phyloP scores from a whole-genome alignment of 768 basidiomycete species.

The Boletus tomentosulus region DNA sequence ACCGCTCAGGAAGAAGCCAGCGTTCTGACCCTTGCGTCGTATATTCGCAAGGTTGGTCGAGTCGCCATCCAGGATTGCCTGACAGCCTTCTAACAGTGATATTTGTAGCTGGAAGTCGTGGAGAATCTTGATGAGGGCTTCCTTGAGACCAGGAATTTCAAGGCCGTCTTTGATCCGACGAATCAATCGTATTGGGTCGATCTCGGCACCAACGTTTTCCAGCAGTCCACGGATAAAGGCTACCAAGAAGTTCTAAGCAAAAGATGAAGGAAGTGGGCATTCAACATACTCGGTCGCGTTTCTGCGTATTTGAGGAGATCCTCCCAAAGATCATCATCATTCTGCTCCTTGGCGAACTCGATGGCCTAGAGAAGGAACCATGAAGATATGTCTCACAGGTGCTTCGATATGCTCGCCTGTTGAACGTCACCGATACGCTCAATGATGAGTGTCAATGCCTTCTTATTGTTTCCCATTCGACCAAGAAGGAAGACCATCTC shows the following conservation, averaged over 20 bases:
- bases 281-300: slow-evolving; percentile 71
- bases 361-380: slow-evolving; percentile 59
- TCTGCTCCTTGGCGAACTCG: slow-evolving; percentile 96
- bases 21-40: slow-evolving; percentile 72
- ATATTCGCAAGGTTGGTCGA: slow-evolving; percentile 63
- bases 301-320: slow-evolving; percentile 93
- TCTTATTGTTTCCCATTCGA: slow-evolving; percentile 96
- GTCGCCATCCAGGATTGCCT: slow-evolving; percentile 81
- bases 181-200: slow-evolving; percentile 91
- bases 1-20: slow-evolving; percentile 78
- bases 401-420: slow-evolving; percentile 45
- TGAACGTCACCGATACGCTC: slow-evolving; percentile 92
- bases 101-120: slow-evolving; percentile 96
- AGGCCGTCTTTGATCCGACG: slow-evolving; percentile 93
- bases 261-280: background rate
- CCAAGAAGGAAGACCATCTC: slow-evolving; percentile 99
- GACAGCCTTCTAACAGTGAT: slow-evolving; percentile 89
- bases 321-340: slow-evolving; percentile 97
- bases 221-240: slow-evolving; percentile 93
- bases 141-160: slow-evolving; percentile 93
- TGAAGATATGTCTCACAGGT: background rate
- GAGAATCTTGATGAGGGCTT: slow-evolving; percentile 92
- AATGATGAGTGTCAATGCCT: slow-evolving; percentile 91
- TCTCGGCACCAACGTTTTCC: slow-evolving; percentile 95
- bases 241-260: slow-evolving; percentile 24